Evolutionary conservation across 805 yeast genomes (phyloP).

Genomic region (Metahyphopichia silvanorum): DNA sequence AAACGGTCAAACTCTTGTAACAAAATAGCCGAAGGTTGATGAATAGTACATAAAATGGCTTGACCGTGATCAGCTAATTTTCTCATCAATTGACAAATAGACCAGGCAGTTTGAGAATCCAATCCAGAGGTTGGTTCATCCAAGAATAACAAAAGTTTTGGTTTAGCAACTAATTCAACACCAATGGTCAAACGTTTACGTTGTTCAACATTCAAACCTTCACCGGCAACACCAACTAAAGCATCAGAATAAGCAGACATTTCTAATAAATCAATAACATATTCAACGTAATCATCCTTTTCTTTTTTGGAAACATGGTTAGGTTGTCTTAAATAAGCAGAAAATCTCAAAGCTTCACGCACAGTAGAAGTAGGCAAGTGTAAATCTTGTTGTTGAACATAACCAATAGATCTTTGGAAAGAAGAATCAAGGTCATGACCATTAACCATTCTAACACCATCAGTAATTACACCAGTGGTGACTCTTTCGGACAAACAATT

Average conservation of each 20-base stretch:
- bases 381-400: slow-evolving; percentile 78
- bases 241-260: slow-evolving; percentile 75
- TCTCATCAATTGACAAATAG: slow-evolving; percentile 37
- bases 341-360: slow-evolving; percentile 68
- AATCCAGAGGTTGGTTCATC: slow-evolving; percentile 46
- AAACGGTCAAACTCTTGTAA: slow-evolving; percentile 77
- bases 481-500: slow-evolving; percentile 72
- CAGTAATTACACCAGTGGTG: slow-evolving; percentile 66
- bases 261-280: slow-evolving; percentile 61
- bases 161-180: slow-evolving; percentile 41
- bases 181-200: slow-evolving; percentile 40
- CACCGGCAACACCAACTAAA: slow-evolving; percentile 73
- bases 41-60: slow-evolving; percentile 57
- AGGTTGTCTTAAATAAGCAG: slow-evolving; percentile 73
- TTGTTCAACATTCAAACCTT: slow-evolving; percentile 47
- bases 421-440: slow-evolving; percentile 61
- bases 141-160: slow-evolving; percentile 33
- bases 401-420: slow-evolving; percentile 76
- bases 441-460: slow-evolving; percentile 61
- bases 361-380: slow-evolving; percentile 70
- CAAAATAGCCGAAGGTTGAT: slow-evolving; percentile 81
- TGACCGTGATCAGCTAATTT: slow-evolving; percentile 40
- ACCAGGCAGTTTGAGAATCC: slow-evolving; percentile 44
- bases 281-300: slow-evolving; percentile 66
- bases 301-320: slow-evolving; percentile 51